A percentile compares a stretch with the other conserved stretches of the same genome.
Conservation (phyloP, 2,329 filamentous ascomycete species). For the Neocucurbitaria cava region DNA sequence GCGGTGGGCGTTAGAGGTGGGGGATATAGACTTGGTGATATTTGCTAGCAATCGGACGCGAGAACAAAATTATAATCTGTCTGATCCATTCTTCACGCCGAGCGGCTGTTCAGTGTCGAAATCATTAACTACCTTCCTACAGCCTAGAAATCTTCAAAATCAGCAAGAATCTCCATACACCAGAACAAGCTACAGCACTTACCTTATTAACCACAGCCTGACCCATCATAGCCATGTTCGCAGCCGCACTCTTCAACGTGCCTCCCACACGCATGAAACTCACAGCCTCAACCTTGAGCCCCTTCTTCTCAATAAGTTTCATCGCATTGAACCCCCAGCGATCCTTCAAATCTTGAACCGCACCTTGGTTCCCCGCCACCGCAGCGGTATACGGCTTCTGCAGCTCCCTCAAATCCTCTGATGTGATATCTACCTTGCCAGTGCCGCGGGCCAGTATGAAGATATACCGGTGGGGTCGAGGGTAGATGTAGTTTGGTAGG, state of each 20-base stretch:
- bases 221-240: conserved; percentile 23
- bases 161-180: background rate
- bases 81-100: too few species aligned
- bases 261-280: conserved; percentile 27
- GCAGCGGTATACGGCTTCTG: conserved; percentile 25
- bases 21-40: too few species aligned
- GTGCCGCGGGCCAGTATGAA: conserved; percentile 24
- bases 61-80: too few species aligned
- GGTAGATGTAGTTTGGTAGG: conserved; percentile 29
- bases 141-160: background rate
- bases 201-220: conserved; percentile 26
- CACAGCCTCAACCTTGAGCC: conserved; percentile 22
- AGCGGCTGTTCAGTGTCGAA: too few species aligned
- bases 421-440: conserved; percentile 11
- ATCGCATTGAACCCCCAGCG: conserved; percentile 30
- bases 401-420: conserved; percentile 23
- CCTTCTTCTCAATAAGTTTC: conserved; percentile 26
- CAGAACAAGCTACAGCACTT: background rate
- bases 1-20: too few species aligned
- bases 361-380: conserved; percentile 20
- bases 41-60: too few species aligned
- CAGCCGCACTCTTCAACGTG: conserved; percentile 19
- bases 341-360: conserved; percentile 31
- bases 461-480: conserved; percentile 28
- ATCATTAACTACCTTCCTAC: conserved; percentile 2